These are phyloP conservation scores for Cicer cuneatum DNA, from an alignment of 306 rosid genomes.

Conservation along the genomic window DNA sequence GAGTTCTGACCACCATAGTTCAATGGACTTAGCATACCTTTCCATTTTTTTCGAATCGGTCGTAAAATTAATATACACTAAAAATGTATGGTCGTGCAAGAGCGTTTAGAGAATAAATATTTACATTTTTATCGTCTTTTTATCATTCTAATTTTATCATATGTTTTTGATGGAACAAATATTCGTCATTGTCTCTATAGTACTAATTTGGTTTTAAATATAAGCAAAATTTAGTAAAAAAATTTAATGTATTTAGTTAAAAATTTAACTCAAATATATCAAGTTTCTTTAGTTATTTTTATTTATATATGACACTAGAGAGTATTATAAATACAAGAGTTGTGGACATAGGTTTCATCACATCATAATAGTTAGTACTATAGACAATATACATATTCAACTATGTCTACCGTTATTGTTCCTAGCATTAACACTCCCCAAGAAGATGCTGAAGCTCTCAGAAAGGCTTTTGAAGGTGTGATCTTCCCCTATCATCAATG, in stretches of 20 bases:
- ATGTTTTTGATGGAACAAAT: background rate
- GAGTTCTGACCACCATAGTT: too few species aligned
- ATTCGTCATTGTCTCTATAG: background rate
- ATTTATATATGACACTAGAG: too few species aligned
- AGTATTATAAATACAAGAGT: slow-evolving; percentile 41
- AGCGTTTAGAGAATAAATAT: background rate
- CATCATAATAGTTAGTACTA: slow-evolving; percentile 3
- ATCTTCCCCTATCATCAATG: background rate
- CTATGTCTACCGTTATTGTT: slow-evolving; percentile 69
- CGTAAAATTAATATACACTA: background rate
- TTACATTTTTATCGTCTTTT: background rate
- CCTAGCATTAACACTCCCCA: slow-evolving; percentile 50
- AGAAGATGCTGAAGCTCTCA: slow-evolving; percentile 72
- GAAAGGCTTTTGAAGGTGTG: slow-evolving; percentile 58
- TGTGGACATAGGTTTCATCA: slow-evolving; percentile 31
- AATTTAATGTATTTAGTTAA: too few species aligned
- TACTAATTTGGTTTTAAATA: too few species aligned
- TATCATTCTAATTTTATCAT: background rate
- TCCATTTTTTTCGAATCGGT: too few species aligned
- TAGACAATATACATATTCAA: slow-evolving; percentile 22
- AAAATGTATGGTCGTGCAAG: background rate
- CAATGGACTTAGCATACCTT: too few species aligned
- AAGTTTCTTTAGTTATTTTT: too few species aligned
- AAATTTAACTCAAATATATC: too few species aligned
- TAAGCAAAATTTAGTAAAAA: too few species aligned